phyloP scores from a whole-genome alignment of 2,329 filamentous ascomycete species.

The Aspergillus brasiliensis region DNA sequence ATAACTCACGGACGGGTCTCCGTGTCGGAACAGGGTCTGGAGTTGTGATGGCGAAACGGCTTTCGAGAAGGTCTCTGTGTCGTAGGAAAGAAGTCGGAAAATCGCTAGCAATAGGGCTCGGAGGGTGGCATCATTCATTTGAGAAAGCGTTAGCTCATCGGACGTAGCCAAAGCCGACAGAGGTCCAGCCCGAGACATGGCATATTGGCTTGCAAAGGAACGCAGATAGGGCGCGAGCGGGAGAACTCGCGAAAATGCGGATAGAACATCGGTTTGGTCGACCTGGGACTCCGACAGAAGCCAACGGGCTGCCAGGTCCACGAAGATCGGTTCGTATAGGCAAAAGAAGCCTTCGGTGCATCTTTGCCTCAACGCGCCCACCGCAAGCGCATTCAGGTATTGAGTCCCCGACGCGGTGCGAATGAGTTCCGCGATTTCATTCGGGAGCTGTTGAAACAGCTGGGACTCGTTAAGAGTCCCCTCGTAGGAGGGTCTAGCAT shows the following conservation, averaged over 20 bases:
- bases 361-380: constrained; percentile 67
- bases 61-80: constrained; percentile 67
- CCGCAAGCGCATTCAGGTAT: constrained; percentile 71
- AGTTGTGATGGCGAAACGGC: constrained; percentile 68
- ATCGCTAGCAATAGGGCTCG: constrained; percentile 63
- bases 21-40: constrained; percentile 66
- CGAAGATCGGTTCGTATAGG: constrained; percentile 73
- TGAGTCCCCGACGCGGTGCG: constrained; percentile 63
- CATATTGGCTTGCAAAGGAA: constrained; percentile 64
- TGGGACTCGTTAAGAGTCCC: constrained; percentile 57
- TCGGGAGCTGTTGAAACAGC: constrained; percentile 63
- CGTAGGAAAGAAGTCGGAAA: constrained; percentile 78
- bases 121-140: constrained; percentile 43
- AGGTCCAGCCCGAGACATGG: constrained; percentile 35
- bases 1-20: constrained; percentile 67
- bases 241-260: constrained; percentile 76
- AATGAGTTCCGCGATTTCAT: constrained; percentile 69
- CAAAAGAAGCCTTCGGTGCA: constrained; percentile 74
- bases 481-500: constrained; percentile 43
- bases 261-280: constrained; percentile 54
- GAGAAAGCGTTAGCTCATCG: constrained; percentile 30
- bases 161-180: constrained; percentile 36
- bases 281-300: constrained; percentile 44
- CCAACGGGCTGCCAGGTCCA: constrained; percentile 84
- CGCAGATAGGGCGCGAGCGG: constrained; percentile 80